Percentiles rank a stretch among this genome's conserved stretches.
phyloP scores from a whole-genome alignment of 2,329 filamentous ascomycete species.

The Neofusicoccum laricinum region DNA sequence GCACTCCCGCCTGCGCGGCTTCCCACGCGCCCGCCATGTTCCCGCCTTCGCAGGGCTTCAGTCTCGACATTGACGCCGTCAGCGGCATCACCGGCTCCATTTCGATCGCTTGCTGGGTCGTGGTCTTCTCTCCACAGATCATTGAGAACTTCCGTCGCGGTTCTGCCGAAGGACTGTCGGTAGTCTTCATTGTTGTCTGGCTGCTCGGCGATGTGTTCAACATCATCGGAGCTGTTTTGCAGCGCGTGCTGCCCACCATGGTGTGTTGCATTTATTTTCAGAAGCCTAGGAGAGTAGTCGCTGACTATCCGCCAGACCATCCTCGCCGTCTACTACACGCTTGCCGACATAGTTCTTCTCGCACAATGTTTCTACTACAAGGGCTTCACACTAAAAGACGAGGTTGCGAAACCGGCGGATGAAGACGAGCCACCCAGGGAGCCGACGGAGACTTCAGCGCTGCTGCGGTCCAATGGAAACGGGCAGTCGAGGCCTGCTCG shows the following conservation, averaged over 20 bases:
- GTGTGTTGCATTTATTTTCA: constrained; percentile 36
- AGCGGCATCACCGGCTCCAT: constrained; percentile 94
- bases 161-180: constrained; percentile 82
- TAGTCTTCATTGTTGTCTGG: constrained; percentile 93
- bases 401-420: constrained; percentile 24
- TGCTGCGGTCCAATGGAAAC: constrained; percentile 26
- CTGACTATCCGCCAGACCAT: constrained; percentile 58
- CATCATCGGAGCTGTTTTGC: constrained; percentile 85
- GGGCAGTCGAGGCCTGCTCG: constrained; percentile 23
- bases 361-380: constrained; percentile 94
- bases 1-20: neutral
- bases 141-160: constrained; percentile 86
- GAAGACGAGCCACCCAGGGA: constrained; percentile 23
- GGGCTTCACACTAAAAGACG: constrained; percentile 59
- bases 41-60: constrained; percentile 54
- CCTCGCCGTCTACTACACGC: constrained; percentile 88
- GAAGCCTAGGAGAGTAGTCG: neutral
- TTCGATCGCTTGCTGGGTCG: constrained; percentile 93
- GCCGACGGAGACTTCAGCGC: constrained; percentile 36
- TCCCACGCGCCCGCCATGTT: constrained; percentile 39
- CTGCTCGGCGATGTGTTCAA: constrained; percentile 94
- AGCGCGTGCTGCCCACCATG: constrained; percentile 93
- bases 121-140: constrained; percentile 96
- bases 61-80: constrained; percentile 83
- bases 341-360: constrained; percentile 85